Evolutionary conservation across 1,139 yeast genomes (phyloP).

Genomic region (Wickerhamiella pararugosa): DNA sequence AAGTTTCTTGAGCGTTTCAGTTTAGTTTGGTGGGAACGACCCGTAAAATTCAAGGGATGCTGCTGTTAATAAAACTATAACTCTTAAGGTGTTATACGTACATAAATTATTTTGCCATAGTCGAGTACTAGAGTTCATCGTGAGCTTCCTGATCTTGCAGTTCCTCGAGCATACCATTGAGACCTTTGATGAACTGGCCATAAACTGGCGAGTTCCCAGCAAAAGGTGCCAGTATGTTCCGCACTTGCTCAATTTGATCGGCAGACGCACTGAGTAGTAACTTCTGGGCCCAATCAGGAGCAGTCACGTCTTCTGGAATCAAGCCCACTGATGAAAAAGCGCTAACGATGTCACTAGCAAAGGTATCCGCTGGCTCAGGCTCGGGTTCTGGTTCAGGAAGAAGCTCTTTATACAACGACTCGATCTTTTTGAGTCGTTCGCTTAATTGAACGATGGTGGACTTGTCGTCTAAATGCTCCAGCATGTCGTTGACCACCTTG

Average conservation of each 20-base stretch:
- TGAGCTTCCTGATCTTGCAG: constrained; percentile 3
- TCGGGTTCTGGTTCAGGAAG: constrained; percentile 7
- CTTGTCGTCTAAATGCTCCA: constrained; percentile 13
- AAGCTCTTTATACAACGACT: constrained; percentile 2
- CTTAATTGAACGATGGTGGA: constrained; percentile 11
- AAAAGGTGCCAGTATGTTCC: neutral
- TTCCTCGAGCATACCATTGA: neutral
- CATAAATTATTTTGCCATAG: neutral
- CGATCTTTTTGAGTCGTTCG: constrained; percentile 10
- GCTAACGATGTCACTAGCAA: constrained; percentile 2
- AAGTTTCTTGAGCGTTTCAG: constrained; percentile 42
- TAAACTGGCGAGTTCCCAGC: neutral
- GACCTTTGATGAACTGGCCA: neutral
- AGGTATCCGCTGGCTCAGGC: constrained; percentile 1
- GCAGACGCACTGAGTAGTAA: too few relatives aligned
- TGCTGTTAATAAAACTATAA: constrained; percentile 20
- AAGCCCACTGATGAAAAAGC: constrained; percentile 1
- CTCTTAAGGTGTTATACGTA: constrained; percentile 24
- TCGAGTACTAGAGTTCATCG: constrained; percentile 4
- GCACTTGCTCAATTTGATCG: neutral
- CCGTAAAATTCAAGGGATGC: constrained; percentile 19
- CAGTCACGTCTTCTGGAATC: constrained; percentile 1
- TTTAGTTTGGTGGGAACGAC: constrained; percentile 40
- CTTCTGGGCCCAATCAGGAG: neutral
- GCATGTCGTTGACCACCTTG: constrained; percentile 8